Base-by-base conservation (phyloP, 2,329 filamentous ascomycete species). In the Epichloe typhina region DNA sequence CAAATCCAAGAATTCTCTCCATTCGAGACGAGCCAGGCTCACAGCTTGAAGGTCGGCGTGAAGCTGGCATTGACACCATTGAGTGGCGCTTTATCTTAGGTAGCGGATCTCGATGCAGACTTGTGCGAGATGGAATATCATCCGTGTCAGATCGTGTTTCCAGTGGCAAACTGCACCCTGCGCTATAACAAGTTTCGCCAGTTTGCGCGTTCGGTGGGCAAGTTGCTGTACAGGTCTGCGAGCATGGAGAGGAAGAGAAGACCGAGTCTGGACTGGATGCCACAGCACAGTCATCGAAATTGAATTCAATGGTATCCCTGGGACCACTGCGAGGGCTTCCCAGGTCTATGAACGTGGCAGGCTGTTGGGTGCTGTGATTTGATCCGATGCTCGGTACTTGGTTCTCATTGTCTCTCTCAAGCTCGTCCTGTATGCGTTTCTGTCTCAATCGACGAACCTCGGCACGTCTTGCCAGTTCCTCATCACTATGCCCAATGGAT, bases 391-490 rank as follows among this genome's bases (percentile, higher is more conserved):
- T 65, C 1, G 56, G 52, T 17, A 65, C 62, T 17, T 69, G 66
- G 45, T 67, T 65, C 9, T 62, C 59, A 37, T 68, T 63, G 38
- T 77, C 75, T 39, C 63, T 71, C 44, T 73, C 69, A 3, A 82
- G 65, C 56, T 81, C 78, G 42, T 79, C 72, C 54, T 75, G 75
- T n/a, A 81, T 80, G 54, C 76, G 70, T 56, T 72, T 74, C 46
- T 75, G 72, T 61, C 76, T 73, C 8, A 80, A 64, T 19, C 76
- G 70, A 56, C 71, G 75, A 50, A 82, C 61, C 56, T 81, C 77
- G 31, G 76, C 77, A 55, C 77, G 70, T 31, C 76, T 69, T 48
- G 75, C 72, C 42, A 77, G 58, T 55, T 78, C 75, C 54, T 78
- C 75, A 23, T 76, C 67, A 45, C 71, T 76, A 46, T 67, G 69